Base-by-base conservation (phyloP, 1,284 basidiomycete species). In the Meira miltonrushii region DNA sequence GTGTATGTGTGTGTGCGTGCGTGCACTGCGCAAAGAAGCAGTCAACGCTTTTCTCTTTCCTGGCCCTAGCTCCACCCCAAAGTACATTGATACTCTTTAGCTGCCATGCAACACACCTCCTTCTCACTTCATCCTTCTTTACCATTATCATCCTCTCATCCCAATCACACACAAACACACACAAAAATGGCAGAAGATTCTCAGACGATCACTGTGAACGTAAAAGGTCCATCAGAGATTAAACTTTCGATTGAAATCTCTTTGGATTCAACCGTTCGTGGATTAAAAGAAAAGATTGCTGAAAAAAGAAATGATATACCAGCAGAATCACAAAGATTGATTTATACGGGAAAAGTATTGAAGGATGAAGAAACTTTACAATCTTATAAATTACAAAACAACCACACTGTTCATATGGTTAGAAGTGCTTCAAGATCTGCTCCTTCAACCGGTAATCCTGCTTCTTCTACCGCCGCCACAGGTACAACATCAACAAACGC, bases 331-430 rank as follows among this genome's bases (percentile, higher is more conserved):
- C 74, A 75, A 54, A 59, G 74, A 17, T 64, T 77, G 39, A 77
- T 77, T 59, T 75, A 77, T 59, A 66, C 66, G 39, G 74, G 74
- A 47, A 77, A 77, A 57, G 74, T 77, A 11, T 65, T 77, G 47
- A 77, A 77, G 56, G 74, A 77, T 48, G 66, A 70, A 1, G 68
- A 74, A 44, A 58, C 63, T 11, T 60, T 77, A 9, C 58, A 63
- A 12, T 58, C 64, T 17, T 77, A 77, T 70, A 74, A 75, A 59
- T 60, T 77, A 55, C 67, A 74, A 60, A 65, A 69, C 33, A 66
- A 64, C 13, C 68, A 75, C 59, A 77, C 73, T 15, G 54, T 77
- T 11, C 74, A 77, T 57, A 75, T 77, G 72, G 74, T 77, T 54
- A 68, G 71, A 46, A 66, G 66, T 7, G 69, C 71, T 5, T 55